Percentiles rank a stretch among this genome's conserved stretches.
phyloP scores from a whole-genome alignment of 2,329 filamentous ascomycete species.

The Arthrobotrys conoides region DNA sequence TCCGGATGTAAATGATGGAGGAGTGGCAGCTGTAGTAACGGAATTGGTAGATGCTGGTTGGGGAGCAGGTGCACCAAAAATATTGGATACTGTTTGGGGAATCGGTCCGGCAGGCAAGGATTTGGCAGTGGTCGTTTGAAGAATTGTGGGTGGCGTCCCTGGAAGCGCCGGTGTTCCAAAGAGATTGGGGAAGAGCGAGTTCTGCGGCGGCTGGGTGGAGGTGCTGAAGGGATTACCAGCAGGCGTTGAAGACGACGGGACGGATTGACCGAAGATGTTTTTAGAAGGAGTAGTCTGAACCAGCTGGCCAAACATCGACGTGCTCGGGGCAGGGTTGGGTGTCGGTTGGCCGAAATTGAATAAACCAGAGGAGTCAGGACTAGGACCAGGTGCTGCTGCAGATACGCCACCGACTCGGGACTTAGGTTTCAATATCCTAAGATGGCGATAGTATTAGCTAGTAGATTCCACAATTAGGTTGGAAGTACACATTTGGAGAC shows the following conservation, averaged over 20 bases:
- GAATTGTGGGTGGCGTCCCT: neutral
- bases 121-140: neutral
- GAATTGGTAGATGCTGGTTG: neutral
- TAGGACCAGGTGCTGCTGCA: slow-evolving; percentile 23
- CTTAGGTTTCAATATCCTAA: slow-evolving; percentile 56
- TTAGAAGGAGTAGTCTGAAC: slow-evolving; percentile 48
- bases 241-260: slow-evolving; percentile 12
- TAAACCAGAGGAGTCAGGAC: slow-evolving; percentile 26
- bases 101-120: neutral
- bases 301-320: slow-evolving; percentile 42
- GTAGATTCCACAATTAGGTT: neutral
- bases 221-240: slow-evolving; percentile 31
- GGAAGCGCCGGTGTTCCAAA: slow-evolving; percentile 30
- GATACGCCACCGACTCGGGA: slow-evolving; percentile 37
- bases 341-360: slow-evolving; percentile 53
- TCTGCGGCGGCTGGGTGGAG: slow-evolving; percentile 1
- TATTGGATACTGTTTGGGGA: neutral
- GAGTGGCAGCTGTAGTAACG: neutral
- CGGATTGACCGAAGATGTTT: slow-evolving; percentile 34
- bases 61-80: slow-evolving; percentile 31
- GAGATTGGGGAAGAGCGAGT: slow-evolving; percentile 32
- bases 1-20: neutral
- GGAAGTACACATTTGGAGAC: neutral
- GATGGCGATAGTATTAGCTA: neutral
- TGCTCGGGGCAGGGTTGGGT: neutral